phyloP scores from a whole-genome alignment of 148 eudicot genomes.

The Heliosperma pusillum region DNA sequence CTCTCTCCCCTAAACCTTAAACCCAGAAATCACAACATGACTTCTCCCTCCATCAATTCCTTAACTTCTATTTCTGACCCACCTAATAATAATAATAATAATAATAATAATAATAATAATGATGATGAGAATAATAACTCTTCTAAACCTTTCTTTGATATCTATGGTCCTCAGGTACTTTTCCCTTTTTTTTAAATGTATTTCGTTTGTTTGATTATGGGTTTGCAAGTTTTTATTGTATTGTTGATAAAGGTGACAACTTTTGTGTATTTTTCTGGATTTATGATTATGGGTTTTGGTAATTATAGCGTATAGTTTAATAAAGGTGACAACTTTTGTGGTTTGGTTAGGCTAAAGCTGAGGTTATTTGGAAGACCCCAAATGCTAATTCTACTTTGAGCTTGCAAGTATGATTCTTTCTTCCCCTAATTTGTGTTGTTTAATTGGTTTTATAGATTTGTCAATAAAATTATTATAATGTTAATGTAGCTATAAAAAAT shows the following conservation, averaged over 20 bases:
- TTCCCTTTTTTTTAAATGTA: slow-evolving; percentile 1
- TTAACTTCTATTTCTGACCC: slow-evolving; percentile 23
- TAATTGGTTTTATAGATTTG: not conserved
- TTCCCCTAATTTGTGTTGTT: not conserved
- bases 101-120: not conserved
- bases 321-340: not conserved
- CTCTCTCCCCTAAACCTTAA: not conserved
- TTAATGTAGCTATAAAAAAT: not conserved
- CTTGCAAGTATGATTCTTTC: slow-evolving; percentile 51
- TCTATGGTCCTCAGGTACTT: slow-evolving; percentile 77
- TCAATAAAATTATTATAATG: not conserved
- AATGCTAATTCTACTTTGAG: slow-evolving; percentile 56
- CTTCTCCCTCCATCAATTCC: slow-evolving; percentile 23
- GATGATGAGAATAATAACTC: not conserved
- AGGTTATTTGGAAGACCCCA: slow-evolving; percentile 56
- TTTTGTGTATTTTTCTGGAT: not conserved
- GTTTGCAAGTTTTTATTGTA: not conserved
- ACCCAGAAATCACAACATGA: slow-evolving; percentile 20
- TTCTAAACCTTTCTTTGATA: slow-evolving; percentile 48
- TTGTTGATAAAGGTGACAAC: too few relatives aligned
- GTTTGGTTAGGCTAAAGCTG: slow-evolving; percentile 64
- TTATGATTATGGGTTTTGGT: not conserved
- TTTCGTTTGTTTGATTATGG: not conserved
- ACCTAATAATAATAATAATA: not conserved
- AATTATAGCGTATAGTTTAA: not conserved